These are phyloP conservation scores for Boechera stricta DNA, from an alignment of 345 rosid species.

Conservation along the genomic window DNA sequence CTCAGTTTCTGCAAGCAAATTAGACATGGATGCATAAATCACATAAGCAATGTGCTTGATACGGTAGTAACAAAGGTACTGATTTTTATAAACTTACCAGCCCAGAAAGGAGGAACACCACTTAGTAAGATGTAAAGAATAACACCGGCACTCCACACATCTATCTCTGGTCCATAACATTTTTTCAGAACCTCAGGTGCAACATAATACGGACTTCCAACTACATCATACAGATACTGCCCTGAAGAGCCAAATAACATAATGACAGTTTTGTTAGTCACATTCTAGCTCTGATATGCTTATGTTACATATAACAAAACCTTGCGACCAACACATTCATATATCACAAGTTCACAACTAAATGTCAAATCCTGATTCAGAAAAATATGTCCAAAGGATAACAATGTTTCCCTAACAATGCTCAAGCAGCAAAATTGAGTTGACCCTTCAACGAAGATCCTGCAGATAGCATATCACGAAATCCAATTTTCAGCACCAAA, in stretches of 20 bases:
- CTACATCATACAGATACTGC: conserved; percentile 81
- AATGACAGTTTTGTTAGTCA: not conserved
- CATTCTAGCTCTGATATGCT: not conserved
- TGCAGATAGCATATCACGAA: not conserved
- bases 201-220: conserved; percentile 97
- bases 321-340: too few relatives aligned
- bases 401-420: not conserved
- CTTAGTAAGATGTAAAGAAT: conserved; percentile 91
- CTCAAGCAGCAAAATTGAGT: not conserved
- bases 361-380: not conserved
- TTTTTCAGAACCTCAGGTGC: conserved; percentile 96
- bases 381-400: not conserved
- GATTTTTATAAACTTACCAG: conserved; percentile 55
- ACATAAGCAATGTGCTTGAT: conserved; percentile 1
- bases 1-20: conserved; percentile 72
- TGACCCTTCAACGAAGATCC: conserved; percentile 1
- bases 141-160: conserved; percentile 98
- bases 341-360: too few relatives aligned
- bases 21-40: not conserved
- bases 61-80: not conserved
- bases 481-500: not conserved
- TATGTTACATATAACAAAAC: not conserved
- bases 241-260: conserved; percentile 53
- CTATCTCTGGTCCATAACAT: conserved; percentile 87
- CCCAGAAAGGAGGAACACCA: conserved; percentile 99